Percentiles rank a stretch among this genome's conserved stretches.
These are phyloP conservation scores for Gamsiella multidivaricata DNA, from an alignment of 192 early-diverging fungal species.

Conservation along the genomic window DNA sequence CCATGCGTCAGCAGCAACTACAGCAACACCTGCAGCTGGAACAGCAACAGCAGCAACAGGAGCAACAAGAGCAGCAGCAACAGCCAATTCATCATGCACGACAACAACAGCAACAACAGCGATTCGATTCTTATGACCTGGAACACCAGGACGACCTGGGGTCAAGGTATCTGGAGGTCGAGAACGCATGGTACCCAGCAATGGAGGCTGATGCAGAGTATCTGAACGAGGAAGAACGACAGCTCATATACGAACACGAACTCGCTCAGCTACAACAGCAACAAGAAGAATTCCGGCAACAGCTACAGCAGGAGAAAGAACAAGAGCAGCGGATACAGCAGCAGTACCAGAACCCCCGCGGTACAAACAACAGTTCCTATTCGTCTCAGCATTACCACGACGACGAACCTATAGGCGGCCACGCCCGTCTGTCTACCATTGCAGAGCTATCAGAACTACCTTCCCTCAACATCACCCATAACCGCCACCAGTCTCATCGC, in stretches of 20 bases:
- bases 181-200: conserved; percentile 16
- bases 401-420: conserved; percentile 21
- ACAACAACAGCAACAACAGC: neutral
- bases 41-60: conserved; percentile 3
- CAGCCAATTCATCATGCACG: neutral
- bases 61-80: neutral
- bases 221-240: conserved; percentile 11
- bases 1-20: neutral
- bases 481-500: neutral
- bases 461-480: conserved; percentile 32
- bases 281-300: neutral
- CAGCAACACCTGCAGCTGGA: no score
- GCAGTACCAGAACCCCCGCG: neutral
- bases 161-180: conserved; percentile 30
- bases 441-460: conserved; percentile 46
- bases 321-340: conserved; percentile 8
- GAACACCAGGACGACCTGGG: conserved; percentile 7
- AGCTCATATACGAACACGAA: conserved; percentile 1
- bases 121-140: neutral
- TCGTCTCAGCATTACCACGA: conserved; percentile 15
- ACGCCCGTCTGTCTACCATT: conserved; percentile 38
- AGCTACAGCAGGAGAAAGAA: neutral
- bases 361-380: neutral
- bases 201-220: conserved; percentile 6
- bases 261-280: conserved; percentile 8